Evolutionary conservation across 2,329 filamentous ascomycete species (phyloP), one percentile per base, ranked within the genome.

Genomic region (Chaetomium strumarium): DNA sequence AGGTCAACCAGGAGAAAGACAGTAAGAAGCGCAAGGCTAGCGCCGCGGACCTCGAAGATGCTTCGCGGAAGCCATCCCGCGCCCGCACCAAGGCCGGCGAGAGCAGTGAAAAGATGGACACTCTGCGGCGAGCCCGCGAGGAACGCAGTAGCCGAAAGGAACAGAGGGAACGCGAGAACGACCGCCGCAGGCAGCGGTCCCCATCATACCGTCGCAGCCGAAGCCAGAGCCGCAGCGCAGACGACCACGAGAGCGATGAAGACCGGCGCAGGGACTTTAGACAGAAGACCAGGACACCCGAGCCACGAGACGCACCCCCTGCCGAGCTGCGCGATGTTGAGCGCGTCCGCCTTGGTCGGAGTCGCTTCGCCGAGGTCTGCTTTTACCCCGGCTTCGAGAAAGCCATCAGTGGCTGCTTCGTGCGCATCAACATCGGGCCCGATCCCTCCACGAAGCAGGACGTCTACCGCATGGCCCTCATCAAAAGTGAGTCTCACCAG

Each of bases 331-430:
- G 78, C n/a, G 90, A 97, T 67, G 83, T 92, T 59, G 87, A 97
- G 65, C 83, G 88, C 46, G 82, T 92, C 49, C 83, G 90, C 52
- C 80, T 99, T 53, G 89, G 91, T 46, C 83, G 93, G 57, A 86
- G 81, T 60, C 88, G 90, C 64, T 96, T 99, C 67, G 86, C 87
- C 7, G 84, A 92, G 64, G 86, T 96, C 51, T 96, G 90, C 76
- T 96, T 95, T 73, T 92, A 91, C 61, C 93, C 93, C 11, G 85
- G 85, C 4, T 96, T 99, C 60, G 88, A 95, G 51, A 74, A 86
- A 9, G 79, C 86, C 30, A 87, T 96, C 63, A 82, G 77, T 14
- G 90, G 90, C 47, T 95, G 90, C 68, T 99, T 87, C 67, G 85
- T 86, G 36, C 88, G 93, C 47, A 83, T 97, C 59, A 88, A 85